phyloP scores from a whole-genome alignment of 2,329 filamentous ascomycete species.

The Orbilia javanica region DNA sequence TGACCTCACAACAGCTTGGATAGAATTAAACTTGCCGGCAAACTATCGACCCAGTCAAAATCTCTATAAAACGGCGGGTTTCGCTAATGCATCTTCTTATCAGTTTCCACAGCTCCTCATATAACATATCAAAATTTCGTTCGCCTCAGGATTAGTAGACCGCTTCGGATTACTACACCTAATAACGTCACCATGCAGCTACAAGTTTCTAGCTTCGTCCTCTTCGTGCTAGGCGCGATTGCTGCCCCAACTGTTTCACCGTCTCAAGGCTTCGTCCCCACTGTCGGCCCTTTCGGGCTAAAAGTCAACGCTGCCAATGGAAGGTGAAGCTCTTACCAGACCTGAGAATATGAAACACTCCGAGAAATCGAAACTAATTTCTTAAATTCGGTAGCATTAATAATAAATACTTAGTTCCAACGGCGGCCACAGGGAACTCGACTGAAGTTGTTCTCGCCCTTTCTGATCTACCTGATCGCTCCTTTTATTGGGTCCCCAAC shows the following conservation, averaged over 20 bases:
- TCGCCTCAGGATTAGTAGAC: too few species aligned
- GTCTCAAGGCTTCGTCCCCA: conserved; percentile 23
- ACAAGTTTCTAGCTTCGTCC: conserved; percentile 14
- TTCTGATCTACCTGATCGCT: conserved; percentile 33
- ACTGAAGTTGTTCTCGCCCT: conserved; percentile 24
- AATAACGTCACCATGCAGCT: conserved; percentile 19
- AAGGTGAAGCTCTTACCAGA: conserved; percentile 1
- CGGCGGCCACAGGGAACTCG: not conserved
- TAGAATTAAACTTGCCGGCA: not conserved
- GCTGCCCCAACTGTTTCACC: conserved; percentile 15
- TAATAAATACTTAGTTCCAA: conserved; percentile 32
- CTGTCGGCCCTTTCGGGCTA: conserved; percentile 41
- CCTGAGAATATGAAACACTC: not conserved
- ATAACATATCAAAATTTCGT: too few species aligned
- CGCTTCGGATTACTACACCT: too few species aligned
- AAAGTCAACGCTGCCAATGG: conserved; percentile 19
- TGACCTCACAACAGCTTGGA: not conserved
- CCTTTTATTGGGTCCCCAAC: conserved; percentile 55
- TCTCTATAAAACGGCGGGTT: not conserved
- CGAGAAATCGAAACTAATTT: too few species aligned
- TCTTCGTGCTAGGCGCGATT: conserved; percentile 18
- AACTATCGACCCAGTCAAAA: not conserved
- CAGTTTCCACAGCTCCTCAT: too few species aligned
- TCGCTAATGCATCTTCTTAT: too few species aligned
- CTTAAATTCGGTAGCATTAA: conserved; percentile 25